Evolutionary conservation across 2,329 filamentous ascomycete species (phyloP).

Genomic region (Aureobasidium lini): DNA sequence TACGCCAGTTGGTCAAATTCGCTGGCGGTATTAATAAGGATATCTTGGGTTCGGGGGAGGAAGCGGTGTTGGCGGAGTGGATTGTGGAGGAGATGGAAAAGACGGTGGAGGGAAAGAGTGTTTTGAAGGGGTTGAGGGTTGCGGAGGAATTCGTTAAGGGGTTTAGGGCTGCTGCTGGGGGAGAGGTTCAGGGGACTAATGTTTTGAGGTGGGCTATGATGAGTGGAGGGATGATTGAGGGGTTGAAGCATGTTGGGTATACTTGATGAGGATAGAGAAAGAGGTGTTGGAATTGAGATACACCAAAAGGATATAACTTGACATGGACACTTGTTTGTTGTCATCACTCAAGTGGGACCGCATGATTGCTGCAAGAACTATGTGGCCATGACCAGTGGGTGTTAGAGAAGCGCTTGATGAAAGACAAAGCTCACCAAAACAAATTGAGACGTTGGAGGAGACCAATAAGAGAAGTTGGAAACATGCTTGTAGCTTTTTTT

Average conservation of each 20-base stretch:
- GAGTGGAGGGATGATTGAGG: slow-evolving; percentile 9
- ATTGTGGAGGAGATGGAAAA: not conserved
- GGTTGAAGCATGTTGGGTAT: not conserved
- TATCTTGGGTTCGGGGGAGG: slow-evolving; percentile 1
- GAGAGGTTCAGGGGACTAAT: slow-evolving; percentile 1
- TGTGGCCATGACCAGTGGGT: too few relatives aligned
- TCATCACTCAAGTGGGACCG: too few relatives aligned
- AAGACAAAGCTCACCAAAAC: too few relatives aligned
- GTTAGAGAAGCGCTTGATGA: too few relatives aligned
- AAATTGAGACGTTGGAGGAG: too few relatives aligned
- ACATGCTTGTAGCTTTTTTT: too few relatives aligned
- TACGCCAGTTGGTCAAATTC: not conserved
- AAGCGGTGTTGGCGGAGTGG: not conserved
- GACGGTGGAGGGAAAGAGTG: not conserved
- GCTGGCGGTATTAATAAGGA: not conserved
- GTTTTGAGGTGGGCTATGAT: slow-evolving; percentile 7
- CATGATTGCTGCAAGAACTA: too few relatives aligned
- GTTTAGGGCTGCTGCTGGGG: slow-evolving; percentile 1
- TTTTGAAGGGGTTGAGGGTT: not conserved
- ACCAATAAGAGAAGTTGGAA: too few relatives aligned
- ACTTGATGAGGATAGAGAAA: not conserved
- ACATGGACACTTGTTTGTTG: too few relatives aligned
- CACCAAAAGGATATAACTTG: too few relatives aligned
- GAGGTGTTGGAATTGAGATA: too few relatives aligned
- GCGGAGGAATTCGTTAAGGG: not conserved